Evolutionary conservation across 2,329 filamentous ascomycete species (phyloP).

Genomic region (Apiospora hydei): DNA sequence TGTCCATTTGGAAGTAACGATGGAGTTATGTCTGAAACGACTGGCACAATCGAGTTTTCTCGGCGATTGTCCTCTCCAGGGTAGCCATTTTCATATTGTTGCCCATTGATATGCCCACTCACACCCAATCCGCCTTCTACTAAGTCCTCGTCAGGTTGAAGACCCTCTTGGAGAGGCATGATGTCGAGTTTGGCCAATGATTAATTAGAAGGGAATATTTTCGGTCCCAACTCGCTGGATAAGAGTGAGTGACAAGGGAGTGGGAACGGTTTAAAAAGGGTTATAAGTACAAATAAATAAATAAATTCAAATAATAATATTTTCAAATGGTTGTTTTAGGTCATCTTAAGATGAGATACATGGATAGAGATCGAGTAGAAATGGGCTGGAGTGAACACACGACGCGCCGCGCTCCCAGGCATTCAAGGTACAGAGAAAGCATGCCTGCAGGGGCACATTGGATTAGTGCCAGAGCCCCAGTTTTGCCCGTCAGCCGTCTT

Average conservation of each 20-base stretch:
- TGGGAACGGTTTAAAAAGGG: background rate
- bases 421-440: background rate
- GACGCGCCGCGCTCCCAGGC: constrained; percentile 12
- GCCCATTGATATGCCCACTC: background rate
- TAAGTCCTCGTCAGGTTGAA: background rate
- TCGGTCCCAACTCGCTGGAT: background rate
- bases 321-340: background rate
- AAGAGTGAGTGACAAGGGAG: background rate
- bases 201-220: background rate
- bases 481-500: background rate
- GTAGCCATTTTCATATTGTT: background rate
- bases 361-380: background rate
- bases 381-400: background rate
- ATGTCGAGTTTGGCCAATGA: background rate
- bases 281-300: background rate
- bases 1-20: constrained; percentile 20
- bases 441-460: background rate
- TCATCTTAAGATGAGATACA: background rate
- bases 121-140: background rate
- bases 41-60: background rate
- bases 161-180: constrained; percentile 5
- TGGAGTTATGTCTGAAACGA: constrained; percentile 18
- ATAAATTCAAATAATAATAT: background rate
- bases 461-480: constrained; percentile 1
- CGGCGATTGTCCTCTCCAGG: background rate